Evolutionary conservation across 2,329 filamentous ascomycete genomes (phyloP).

Genomic region (Talaromyces verruculosus): DNA sequence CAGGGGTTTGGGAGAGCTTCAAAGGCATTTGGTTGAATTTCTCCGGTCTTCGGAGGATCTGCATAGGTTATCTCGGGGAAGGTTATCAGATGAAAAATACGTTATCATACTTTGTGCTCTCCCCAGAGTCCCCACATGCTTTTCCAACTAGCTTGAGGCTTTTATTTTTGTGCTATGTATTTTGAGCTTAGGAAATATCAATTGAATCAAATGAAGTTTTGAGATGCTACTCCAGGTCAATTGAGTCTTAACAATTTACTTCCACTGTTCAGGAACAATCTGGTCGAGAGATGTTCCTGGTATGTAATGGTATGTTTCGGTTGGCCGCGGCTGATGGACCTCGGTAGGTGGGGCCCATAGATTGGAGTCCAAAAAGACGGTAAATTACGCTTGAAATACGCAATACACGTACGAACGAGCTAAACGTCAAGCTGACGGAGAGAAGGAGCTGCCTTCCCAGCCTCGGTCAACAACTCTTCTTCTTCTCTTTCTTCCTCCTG

Average conservation of each 20-base stretch:
- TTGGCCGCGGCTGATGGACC: constrained; percentile 4
- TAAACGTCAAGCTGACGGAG: constrained; percentile 18
- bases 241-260: neutral
- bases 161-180: neutral
- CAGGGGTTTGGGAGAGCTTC: neutral
- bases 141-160: neutral
- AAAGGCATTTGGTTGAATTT: neutral
- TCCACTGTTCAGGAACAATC: neutral
- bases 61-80: neutral
- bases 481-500: neutral
- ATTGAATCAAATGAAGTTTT: neutral
- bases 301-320: constrained; percentile 18
- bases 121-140: neutral
- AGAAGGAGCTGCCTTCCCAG: constrained; percentile 3
- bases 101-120: neutral
- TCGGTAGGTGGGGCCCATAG: neutral
- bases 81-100: constrained; percentile 2
- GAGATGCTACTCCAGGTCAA: neutral
- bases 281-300: neutral
- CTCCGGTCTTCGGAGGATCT: constrained; percentile 1
- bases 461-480: constrained; percentile 10
- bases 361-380: neutral
- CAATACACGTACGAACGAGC: neutral
- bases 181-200: neutral
- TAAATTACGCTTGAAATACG: neutral